phyloP scores from a whole-genome alignment of 257 asterid species.

The Ilex asprella region DNA sequence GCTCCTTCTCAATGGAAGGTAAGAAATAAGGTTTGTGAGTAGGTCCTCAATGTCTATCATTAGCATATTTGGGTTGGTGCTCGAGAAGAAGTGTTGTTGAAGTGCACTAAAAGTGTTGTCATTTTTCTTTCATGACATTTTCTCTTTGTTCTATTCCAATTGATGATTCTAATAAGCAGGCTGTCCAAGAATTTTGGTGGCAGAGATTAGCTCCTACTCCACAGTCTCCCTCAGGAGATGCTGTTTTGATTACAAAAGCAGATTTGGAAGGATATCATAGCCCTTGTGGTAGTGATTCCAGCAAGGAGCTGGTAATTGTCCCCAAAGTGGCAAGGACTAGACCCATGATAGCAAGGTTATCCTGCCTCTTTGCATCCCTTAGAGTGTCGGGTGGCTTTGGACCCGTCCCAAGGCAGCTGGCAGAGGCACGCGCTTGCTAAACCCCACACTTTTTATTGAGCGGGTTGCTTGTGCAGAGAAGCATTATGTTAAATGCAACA shows the following conservation, averaged over 20 bases:
- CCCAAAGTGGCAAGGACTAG: constrained; percentile 34
- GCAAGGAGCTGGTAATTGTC: constrained; percentile 39
- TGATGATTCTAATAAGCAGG: constrained; percentile 32
- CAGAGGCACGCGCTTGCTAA: constrained; percentile 65
- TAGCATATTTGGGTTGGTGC: too few species aligned
- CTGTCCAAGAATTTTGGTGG: constrained; percentile 75
- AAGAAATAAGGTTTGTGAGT: not conserved
- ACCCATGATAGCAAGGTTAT: constrained; percentile 71
- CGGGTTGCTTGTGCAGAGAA: constrained; percentile 26
- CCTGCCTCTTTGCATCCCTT: constrained; percentile 75
- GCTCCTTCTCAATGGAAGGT: constrained; percentile 97
- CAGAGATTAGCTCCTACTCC: constrained; percentile 35
- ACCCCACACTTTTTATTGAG: not conserved
- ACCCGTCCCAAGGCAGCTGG: constrained; percentile 55
- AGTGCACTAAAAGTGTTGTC: too few species aligned
- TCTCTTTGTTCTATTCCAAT: too few species aligned
- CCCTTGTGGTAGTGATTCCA: constrained; percentile 31
- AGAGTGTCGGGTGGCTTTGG: constrained; percentile 54
- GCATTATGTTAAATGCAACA: not conserved
- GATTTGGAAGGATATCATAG: constrained; percentile 85
- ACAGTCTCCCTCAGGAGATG: constrained; percentile 58
- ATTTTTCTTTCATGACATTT: too few species aligned
- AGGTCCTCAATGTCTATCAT: too few species aligned
- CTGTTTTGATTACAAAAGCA: constrained; percentile 72
- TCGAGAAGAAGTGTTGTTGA: too few species aligned